Base-by-base conservation (phyloP, 441 rosid species). In the Hypseocharis bilobata region DNA sequence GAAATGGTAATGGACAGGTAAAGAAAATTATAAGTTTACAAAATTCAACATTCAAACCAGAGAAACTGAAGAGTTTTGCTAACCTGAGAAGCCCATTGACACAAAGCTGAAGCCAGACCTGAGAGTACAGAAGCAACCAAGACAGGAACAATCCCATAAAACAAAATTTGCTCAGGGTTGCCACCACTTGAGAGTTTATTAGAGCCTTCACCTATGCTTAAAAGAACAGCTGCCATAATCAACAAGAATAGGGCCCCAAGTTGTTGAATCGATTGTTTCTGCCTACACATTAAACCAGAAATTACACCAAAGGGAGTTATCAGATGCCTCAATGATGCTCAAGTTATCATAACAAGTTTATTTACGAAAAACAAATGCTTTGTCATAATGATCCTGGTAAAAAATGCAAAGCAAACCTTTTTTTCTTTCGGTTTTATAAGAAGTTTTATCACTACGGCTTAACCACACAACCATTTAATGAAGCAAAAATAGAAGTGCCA, bases 41-140 rank as follows among this genome's bases (percentile, higher is more conserved):
- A 30, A 1, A 66, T 26, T 19, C 54, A 13, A 60, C 11, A 49
- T 30, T 29, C 17, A 38, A 57, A 67, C 28, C 38, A 40, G 10
- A 0, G 32, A 23, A 63, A 10, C 57, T 29, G 38, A 1, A 0
- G 67, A 38, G 34, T 52, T 73, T 58, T 34, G 71, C 72, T 77
- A 65, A 87, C 99, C 97, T 91, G 99, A 71, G 96, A 87, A 71
- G 99, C 97, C 97, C 96, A 93, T 64, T 93, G 99, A 70, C 99
- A 93, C 66, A 93, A 78, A 60, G 97, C 77, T 19, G 99, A 93
- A 64, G 99, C 99, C 69, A 93, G 84, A 74, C 99, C 97, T 29
- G 99, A 93, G 70, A 93, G 97, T 29, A 91, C 86, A 71, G 99
- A 93, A 66, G 96, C 99, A 79, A 76, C 86, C 72, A 91, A 80